Evolutionary conservation across 208 protist genomes (phyloP), one percentile per base, ranked within the genome.

Genomic region (Acanthamoeba rhysodes): DNA sequence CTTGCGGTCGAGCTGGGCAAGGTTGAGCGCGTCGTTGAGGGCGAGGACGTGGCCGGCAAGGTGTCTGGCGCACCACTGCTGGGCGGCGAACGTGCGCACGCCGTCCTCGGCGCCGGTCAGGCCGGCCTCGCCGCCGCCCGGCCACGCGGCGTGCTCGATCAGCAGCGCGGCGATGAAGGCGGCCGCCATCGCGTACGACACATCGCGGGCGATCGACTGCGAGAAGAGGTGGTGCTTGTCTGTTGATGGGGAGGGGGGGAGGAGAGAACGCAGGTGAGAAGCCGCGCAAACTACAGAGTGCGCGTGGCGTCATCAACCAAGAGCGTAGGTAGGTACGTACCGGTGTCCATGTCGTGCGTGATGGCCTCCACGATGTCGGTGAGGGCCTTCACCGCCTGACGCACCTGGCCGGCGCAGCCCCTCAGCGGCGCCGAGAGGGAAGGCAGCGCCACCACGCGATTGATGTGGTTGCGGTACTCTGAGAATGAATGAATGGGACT

Each of bases 151-250:
- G 34, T 92, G 85, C 41, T 68, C 91, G 62, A 95, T 95, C 22
- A 95, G 68, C 91, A 95, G 62, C 16, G 91, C 76, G 27, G 91
- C 91, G 53, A 80, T 87, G 55, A 87, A 95, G 70, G 91, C 62
- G 27, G 72, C 62, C 20, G 91, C 66, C 91, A 95, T 95, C 10
- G 91, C 70, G 45, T 82, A 68, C 27, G 91, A 59, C 27, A 95
- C 29, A 53, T 95, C 91, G 8, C 91, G 66, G 27, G 91, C 91
- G 32, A 87, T 85, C 50, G 91, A 82, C 91, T 95, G 91, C 55
- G 53, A 85, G 78, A 87, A 87, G 27, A 64, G 7, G 4, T 57
- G 27, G 27, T 24, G 48, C 78, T 87, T 87, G 78, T 87, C 78
- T 87, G 32, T 22, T 8, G 18, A n/a, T n/a, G n/a, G n/a, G n/a